Percentiles rank a stretch among this genome's conserved stretches.
phyloP scores from a whole-genome alignment of 192 early-diverging fungal genomes.

The Backusella psychrophila region DNA sequence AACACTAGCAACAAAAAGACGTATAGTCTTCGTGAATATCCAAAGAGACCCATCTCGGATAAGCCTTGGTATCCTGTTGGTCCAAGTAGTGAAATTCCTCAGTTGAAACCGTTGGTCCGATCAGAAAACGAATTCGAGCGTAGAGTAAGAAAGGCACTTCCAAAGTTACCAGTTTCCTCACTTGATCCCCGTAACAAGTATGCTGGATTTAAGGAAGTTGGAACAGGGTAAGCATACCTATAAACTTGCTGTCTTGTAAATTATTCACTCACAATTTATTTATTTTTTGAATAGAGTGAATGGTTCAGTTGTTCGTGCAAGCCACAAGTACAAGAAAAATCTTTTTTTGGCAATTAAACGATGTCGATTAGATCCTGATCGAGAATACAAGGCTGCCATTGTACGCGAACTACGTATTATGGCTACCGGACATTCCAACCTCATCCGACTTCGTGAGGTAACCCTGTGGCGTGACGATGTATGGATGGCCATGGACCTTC shows the following conservation, averaged over 20 bases:
- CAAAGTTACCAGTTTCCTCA: conserved; percentile 23
- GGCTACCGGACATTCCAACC: conserved; percentile 30
- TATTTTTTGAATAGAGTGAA: conserved; percentile 22
- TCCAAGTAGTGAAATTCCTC: conserved; percentile 27
- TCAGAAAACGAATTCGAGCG: conserved; percentile 34
- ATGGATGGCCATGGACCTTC: conserved; percentile 42
- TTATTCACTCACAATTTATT: neutral
- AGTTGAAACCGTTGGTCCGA: conserved; percentile 29
- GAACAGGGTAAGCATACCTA: conserved; percentile 19
- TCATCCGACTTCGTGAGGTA: conserved; percentile 37
- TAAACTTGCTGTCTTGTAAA: neutral
- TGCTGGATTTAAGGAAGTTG: conserved; percentile 18
- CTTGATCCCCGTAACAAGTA: conserved; percentile 29
- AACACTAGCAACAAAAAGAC: conserved; percentile 11
- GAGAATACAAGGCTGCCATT: conserved; percentile 36
- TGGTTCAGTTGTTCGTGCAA: conserved; percentile 34
- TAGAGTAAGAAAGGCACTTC: conserved; percentile 20
- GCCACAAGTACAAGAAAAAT: conserved; percentile 25
- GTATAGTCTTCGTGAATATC: neutral
- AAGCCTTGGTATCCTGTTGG: conserved; percentile 30
- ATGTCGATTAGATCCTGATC: conserved; percentile 32
- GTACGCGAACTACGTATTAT: conserved; percentile 38
- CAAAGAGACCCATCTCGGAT: conserved; percentile 20
- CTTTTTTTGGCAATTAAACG: conserved; percentile 35
- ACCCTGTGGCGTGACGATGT: conserved; percentile 36